phyloP scores from a whole-genome alignment of 306 rosid genomes.

The Cucurbita moschata region DNA sequence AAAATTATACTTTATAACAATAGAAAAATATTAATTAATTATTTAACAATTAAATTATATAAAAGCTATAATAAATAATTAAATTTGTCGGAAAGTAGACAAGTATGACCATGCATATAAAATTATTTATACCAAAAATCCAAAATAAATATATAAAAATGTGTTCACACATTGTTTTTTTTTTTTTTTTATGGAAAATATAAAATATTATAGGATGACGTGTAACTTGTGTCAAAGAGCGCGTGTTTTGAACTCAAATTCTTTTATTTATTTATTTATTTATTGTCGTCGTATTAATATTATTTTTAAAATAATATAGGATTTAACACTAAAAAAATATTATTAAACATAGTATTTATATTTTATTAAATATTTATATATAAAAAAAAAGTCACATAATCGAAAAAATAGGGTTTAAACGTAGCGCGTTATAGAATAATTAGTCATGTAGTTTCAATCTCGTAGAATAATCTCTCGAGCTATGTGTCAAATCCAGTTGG shows the following conservation, averaged over 20 bases:
- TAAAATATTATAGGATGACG: not conserved
- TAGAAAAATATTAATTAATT: not conserved
- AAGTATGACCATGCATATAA: slow-evolving; percentile 4
- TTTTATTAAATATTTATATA: no score
- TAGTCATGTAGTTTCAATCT: no score
- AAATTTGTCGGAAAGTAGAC: not conserved
- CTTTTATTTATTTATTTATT: no score
- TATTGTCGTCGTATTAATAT: no score
- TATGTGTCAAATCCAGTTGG: not conserved
- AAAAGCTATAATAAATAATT: not conserved
- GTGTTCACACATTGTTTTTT: not conserved
- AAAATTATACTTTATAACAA: not conserved
- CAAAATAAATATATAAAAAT: not conserved
- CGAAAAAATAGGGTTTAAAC: no score
- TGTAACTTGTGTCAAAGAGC: not conserved
- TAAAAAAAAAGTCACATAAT: no score
- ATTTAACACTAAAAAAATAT: no score
- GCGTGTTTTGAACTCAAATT: not conserved
- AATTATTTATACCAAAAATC: not conserved
- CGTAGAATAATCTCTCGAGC: no score
- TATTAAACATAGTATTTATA: no score
- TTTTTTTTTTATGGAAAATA: not conserved
- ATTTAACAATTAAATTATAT: not conserved
- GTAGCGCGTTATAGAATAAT: no score
- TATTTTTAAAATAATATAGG: no score